A percentile compares a stretch with the other conserved stretches of the same genome.
Evolutionary conservation across 2,329 filamentous ascomycete genomes (phyloP).

Genomic region (Coniochaeta sp.): DNA sequence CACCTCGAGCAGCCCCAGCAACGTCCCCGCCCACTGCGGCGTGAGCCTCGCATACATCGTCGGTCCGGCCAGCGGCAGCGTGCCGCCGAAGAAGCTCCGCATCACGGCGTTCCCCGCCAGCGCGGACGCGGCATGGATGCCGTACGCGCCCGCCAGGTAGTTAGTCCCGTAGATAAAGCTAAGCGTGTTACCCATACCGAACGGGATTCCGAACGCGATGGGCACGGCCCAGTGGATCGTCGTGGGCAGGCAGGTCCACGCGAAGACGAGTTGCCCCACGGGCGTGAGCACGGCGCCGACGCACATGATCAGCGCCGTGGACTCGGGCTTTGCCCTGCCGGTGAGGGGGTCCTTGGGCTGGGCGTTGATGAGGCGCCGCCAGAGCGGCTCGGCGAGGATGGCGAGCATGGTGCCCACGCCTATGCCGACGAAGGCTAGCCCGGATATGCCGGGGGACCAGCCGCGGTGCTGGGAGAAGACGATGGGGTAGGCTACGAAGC

Average conservation of each 20-base stretch:
- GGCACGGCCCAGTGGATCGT: constrained; percentile 74
- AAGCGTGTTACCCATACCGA: constrained; percentile 65
- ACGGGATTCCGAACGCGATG: constrained; percentile 67
- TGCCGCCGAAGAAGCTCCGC: constrained; percentile 60
- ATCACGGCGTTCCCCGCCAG: constrained; percentile 70
- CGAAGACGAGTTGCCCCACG: constrained; percentile 76
- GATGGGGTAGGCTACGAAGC: constrained; percentile 85
- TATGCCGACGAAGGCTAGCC: constrained; percentile 70
- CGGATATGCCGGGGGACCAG: constrained; percentile 67
- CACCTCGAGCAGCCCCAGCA: constrained; percentile 63
- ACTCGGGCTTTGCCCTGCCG: constrained; percentile 67
- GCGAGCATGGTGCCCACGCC: constrained; percentile 56
- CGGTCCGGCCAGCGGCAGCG: constrained; percentile 63
- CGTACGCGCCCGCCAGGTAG: constrained; percentile 69
- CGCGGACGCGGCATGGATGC: constrained; percentile 69
- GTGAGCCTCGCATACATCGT: constrained; percentile 62
- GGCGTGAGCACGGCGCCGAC: constrained; percentile 69
- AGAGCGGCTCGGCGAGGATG: constrained; percentile 60
- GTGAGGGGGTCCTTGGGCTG: constrained; percentile 71
- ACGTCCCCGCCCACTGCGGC: constrained; percentile 66
- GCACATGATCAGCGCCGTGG: constrained; percentile 72
- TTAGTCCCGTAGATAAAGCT: constrained; percentile 75
- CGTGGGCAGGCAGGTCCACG: constrained; percentile 75
- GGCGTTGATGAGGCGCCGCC: constrained; percentile 69
- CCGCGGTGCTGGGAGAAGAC: constrained; percentile 69